Conservation (phyloP, 352 stramenopile genomes). For the Globisporangium perplexum region DNA sequence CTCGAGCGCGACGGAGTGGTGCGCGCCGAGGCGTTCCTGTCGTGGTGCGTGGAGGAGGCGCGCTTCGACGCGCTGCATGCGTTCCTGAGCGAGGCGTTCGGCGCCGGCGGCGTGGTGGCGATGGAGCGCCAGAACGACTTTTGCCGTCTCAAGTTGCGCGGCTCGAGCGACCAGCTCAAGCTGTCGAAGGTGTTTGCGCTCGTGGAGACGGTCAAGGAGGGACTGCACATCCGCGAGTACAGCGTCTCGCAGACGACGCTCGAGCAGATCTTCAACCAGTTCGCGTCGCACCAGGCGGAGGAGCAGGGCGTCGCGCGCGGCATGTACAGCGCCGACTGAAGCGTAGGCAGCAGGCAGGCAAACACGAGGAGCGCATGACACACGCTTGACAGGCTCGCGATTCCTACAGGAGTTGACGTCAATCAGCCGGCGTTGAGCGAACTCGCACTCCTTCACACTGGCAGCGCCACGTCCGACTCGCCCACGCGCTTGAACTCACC, state of each 20-base stretch:
- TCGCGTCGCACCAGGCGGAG: conserved; percentile 73
- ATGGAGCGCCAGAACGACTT: conserved; percentile 71
- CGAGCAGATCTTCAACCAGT: conserved; percentile 92
- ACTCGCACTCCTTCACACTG: conserved; percentile 1
- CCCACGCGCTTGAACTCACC: not conserved
- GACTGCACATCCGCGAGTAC: conserved; percentile 48
- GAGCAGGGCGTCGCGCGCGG: conserved; percentile 56
- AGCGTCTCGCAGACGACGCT: conserved; percentile 86
- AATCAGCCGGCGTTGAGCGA: no score
- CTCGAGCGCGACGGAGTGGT: conserved; percentile 49
- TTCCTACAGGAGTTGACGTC: no score
- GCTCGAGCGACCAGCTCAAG: conserved; percentile 11
- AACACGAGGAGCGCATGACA: no score
- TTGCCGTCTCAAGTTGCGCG: conserved; percentile 70
- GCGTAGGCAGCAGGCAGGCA: no score
- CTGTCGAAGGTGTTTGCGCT: conserved; percentile 6
- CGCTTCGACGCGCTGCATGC: conserved; percentile 36
- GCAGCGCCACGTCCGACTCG: not conserved
- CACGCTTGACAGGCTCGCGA: no score
- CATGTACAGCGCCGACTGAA: no score
- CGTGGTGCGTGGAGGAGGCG: conserved; percentile 60
- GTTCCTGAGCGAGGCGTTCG: conserved; percentile 43
- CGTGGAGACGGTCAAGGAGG: not conserved
- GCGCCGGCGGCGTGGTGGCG: conserved; percentile 28
- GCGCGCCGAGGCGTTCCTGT: conserved; percentile 31